phyloP scores from a whole-genome alignment of 331 rosid species.

The Quercus tomentella region DNA sequence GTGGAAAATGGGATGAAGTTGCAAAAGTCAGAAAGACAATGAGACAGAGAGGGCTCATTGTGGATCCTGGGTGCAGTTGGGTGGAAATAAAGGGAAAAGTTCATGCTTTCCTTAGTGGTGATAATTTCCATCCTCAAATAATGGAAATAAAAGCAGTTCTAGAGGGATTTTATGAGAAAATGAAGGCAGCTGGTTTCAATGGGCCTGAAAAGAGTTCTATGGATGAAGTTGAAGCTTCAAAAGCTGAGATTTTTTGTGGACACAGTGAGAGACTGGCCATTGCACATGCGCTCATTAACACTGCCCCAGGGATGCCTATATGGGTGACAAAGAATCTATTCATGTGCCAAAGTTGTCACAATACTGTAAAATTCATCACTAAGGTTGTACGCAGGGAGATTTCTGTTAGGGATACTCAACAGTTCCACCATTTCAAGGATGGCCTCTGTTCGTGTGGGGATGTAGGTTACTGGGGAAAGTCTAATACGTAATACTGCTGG shows the following conservation, averaged over 20 bases:
- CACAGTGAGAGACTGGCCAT: constrained; percentile 87
- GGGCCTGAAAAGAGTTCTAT: constrained; percentile 28
- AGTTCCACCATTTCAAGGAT: constrained; percentile 85
- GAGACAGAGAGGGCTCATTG: constrained; percentile 63
- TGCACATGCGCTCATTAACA: constrained; percentile 66
- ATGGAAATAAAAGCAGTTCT: constrained; percentile 53
- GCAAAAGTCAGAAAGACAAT: constrained; percentile 59
- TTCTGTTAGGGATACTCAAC: constrained; percentile 71
- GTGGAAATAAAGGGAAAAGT: constrained; percentile 77
- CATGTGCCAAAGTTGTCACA: constrained; percentile 83
- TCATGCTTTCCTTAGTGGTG: constrained; percentile 87
- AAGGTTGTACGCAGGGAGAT: constrained; percentile 80
- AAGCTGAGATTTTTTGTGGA: constrained; percentile 90
- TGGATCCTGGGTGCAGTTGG: constrained; percentile 97
- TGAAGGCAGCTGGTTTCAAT: constrained; percentile 46
- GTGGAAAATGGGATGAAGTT: constrained; percentile 71
- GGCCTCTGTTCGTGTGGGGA: constrained; percentile 90
- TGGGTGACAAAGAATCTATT: constrained; percentile 88
- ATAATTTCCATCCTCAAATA: constrained; percentile 61
- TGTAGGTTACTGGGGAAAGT: constrained; percentile 48
- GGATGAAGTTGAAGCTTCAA: constrained; percentile 61
- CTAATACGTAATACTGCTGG: constrained; percentile 15
- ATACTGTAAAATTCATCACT: constrained; percentile 62
- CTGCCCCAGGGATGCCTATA: constrained; percentile 79
- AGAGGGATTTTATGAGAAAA: constrained; percentile 71